These are phyloP conservation scores for Simplicillium sp. DNA, from an alignment of 2,329 filamentous ascomycete genomes.

Conservation along the genomic window DNA sequence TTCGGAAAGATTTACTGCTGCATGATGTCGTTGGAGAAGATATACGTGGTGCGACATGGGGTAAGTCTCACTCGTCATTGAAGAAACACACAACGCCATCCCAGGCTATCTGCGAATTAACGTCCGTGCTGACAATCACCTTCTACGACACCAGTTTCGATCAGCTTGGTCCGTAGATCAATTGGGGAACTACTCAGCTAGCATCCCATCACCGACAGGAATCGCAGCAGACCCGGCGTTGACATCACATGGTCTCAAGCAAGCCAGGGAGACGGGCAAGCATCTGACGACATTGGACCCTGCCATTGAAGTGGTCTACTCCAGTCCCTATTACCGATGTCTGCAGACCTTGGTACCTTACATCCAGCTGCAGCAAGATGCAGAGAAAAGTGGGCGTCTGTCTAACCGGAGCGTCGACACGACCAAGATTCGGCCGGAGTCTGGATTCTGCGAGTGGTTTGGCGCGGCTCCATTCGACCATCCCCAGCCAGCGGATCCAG, in stretches of 20 bases:
- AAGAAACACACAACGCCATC: constrained; percentile 6
- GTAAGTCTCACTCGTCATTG: constrained; percentile 37
- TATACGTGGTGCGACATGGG: constrained; percentile 67
- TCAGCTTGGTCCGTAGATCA: constrained; percentile 83
- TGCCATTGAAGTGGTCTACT: constrained; percentile 69
- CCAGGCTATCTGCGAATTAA: constrained; percentile 6
- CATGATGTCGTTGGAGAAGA: constrained; percentile 56
- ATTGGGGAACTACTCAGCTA: constrained; percentile 68
- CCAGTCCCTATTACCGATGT: constrained; percentile 79
- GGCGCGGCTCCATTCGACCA: constrained; percentile 79
- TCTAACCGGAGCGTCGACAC: constrained; percentile 10
- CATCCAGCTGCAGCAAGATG: constrained; percentile 31
- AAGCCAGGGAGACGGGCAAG: constrained; percentile 66
- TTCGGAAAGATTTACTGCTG: too few species aligned
- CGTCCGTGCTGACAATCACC: neutral
- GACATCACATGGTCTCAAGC: constrained; percentile 75
- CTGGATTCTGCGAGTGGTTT: constrained; percentile 76
- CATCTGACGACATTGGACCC: constrained; percentile 55
- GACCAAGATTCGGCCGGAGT: constrained; percentile 42
- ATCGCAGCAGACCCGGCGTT: constrained; percentile 82
- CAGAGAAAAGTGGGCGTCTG: neutral
- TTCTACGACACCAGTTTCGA: constrained; percentile 55
- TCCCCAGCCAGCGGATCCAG: constrained; percentile 61
- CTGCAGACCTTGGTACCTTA: constrained; percentile 74
- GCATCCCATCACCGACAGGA: constrained; percentile 72